Percentiles rank a stretch among this genome's conserved stretches.
Evolutionary conservation across 768 basidiomycete species (phyloP).

Genomic region (Psilocybe sp.): DNA sequence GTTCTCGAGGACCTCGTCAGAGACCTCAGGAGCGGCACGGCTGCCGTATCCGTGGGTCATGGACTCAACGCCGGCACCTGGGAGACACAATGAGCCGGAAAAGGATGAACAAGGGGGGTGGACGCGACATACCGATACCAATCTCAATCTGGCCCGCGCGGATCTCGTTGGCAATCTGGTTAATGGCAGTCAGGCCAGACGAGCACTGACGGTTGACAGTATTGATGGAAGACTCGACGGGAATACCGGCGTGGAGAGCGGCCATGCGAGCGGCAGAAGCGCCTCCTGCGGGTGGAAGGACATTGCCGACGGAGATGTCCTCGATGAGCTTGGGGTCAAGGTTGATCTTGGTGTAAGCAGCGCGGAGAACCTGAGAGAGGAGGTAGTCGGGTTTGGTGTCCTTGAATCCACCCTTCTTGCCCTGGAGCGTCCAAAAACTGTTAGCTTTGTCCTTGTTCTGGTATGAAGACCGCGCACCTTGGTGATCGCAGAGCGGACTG

Average conservation of each 20-base stretch:
- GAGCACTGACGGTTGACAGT: conserved; percentile 93
- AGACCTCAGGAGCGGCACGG: conserved; percentile 52
- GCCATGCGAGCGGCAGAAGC: conserved; percentile 84
- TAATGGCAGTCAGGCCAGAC: conserved; percentile 79
- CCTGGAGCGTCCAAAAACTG: conserved; percentile 33
- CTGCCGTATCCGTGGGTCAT: conserved; percentile 82
- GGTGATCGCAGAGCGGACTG: conserved; percentile 88
- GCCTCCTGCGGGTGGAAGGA: conserved; percentile 84
- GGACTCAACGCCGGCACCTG: conserved; percentile 85
- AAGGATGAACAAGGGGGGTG: not conserved
- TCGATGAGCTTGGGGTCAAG: conserved; percentile 83
- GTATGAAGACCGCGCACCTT: conserved; percentile 51
- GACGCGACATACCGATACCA: conserved; percentile 68
- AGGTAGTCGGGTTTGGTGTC: conserved; percentile 84
- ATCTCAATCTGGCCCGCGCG: conserved; percentile 78
- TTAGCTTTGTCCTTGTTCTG: conserved; percentile 1
- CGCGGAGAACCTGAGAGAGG: conserved; percentile 72
- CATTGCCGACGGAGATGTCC: conserved; percentile 84
- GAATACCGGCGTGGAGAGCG: conserved; percentile 81
- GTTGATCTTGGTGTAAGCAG: conserved; percentile 61
- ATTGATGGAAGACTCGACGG: conserved; percentile 67
- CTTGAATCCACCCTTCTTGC: conserved; percentile 87
- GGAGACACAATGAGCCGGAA: not conserved
- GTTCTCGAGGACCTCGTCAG: conserved; percentile 62
- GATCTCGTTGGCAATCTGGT: conserved; percentile 82